Conservation (phyloP, 2,329 filamentous ascomycete genomes). For the Xylaria sp. region DNA sequence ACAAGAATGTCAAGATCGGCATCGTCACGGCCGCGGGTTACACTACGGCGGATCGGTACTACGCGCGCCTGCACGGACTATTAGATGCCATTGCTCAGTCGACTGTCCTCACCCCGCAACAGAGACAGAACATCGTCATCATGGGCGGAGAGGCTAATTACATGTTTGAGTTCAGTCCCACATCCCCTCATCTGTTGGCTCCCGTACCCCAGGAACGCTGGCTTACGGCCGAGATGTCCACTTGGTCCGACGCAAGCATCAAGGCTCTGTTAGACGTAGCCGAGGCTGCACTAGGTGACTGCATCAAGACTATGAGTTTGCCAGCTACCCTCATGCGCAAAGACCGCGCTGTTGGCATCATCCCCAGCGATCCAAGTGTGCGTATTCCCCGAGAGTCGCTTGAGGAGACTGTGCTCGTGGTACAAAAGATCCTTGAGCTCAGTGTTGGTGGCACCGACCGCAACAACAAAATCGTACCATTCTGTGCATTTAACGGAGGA, state of each 20-base stretch:
- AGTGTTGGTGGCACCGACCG: slow-evolving; percentile 61
- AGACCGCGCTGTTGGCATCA: slow-evolving; percentile 81
- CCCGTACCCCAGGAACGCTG: slow-evolving; percentile 71
- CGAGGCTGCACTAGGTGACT: slow-evolving; percentile 82
- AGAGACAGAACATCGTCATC: slow-evolving; percentile 82
- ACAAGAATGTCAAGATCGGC: slow-evolving; percentile 80
- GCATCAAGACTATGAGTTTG: slow-evolving; percentile 77
- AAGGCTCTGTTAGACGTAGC: slow-evolving; percentile 84
- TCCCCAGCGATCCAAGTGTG: slow-evolving; percentile 65
- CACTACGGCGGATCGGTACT: slow-evolving; percentile 84
- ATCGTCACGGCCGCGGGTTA: slow-evolving; percentile 98
- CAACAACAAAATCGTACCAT: slow-evolving; percentile 65
- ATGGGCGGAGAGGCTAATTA: slow-evolving; percentile 98
- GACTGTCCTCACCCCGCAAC: slow-evolving; percentile 62
- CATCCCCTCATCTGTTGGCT: slow-evolving; percentile 69
- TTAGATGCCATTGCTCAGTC: slow-evolving; percentile 75
- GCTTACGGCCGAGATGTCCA: slow-evolving; percentile 78
- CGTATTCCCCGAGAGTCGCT: slow-evolving; percentile 86
- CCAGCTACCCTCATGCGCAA: slow-evolving; percentile 85
- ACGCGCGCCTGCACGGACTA: slow-evolving; percentile 83
- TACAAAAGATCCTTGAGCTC: slow-evolving; percentile 90
- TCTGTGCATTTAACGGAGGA: slow-evolving; percentile 97
- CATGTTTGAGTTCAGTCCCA: slow-evolving; percentile 78
- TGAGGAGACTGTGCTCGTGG: slow-evolving; percentile 93
- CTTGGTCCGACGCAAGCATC: slow-evolving; percentile 80